These are phyloP conservation scores for Macrolepiota albuminosa DNA, from an alignment of 768 basidiomycete genomes.

Conservation along the genomic window DNA sequence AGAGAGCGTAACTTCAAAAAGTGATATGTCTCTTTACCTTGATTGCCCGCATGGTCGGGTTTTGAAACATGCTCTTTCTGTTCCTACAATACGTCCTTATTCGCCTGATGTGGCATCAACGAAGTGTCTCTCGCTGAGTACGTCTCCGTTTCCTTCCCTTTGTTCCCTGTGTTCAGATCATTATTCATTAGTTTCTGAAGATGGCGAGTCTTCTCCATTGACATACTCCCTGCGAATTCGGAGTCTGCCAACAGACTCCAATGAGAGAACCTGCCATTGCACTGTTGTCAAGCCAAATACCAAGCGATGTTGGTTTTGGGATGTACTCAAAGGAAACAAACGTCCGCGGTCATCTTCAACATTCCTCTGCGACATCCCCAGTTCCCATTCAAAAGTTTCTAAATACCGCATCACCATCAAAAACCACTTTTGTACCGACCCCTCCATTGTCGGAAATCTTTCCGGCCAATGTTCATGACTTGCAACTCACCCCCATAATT, in stretches of 20 bases:
- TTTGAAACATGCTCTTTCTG: slow-evolving; percentile 13
- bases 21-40: background rate
- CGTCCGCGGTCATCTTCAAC: background rate
- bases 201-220: background rate
- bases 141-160: background rate
- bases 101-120: slow-evolving; percentile 5
- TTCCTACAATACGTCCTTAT: slow-evolving; percentile 5
- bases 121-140: slow-evolving; percentile 2
- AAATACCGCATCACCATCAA: background rate
- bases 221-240: background rate
- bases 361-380: background rate
- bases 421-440: slow-evolving; percentile 5
- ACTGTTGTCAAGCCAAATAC: background rate
- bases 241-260: background rate
- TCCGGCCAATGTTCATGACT: slow-evolving; percentile 4
- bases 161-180: background rate
- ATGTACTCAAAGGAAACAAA: background rate
- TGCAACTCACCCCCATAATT: slow-evolving; percentile 8
- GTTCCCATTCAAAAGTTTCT: background rate
- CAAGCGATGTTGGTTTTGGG: slow-evolving; percentile 10
- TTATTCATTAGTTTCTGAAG: background rate
- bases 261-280: background rate
- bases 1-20: background rate
- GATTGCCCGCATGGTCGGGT: background rate
- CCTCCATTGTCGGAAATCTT: slow-evolving; percentile 9